These are phyloP conservation scores for Tolypocladium album DNA, from an alignment of 2,329 filamentous ascomycete species.

Conservation along the genomic window DNA sequence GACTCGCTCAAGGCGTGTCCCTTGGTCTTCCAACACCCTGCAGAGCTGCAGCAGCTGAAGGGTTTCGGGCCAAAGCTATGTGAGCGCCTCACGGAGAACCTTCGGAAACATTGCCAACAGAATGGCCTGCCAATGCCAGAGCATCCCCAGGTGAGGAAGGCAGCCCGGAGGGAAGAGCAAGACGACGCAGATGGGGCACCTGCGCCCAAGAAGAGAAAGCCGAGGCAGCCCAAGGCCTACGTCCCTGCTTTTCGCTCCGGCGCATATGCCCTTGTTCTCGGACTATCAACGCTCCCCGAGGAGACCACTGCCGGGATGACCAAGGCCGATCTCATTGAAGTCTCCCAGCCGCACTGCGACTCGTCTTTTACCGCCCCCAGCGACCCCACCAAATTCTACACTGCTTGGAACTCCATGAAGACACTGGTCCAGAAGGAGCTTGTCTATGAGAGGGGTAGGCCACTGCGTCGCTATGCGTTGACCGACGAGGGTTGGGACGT, in stretches of 20 bases:
- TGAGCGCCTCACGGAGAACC: constrained; percentile 52
- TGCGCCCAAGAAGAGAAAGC: constrained; percentile 41
- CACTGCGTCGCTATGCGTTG: constrained; percentile 55
- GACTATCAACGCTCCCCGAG: constrained; percentile 49
- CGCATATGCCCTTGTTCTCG: constrained; percentile 61
- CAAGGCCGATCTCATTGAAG: constrained; percentile 57
- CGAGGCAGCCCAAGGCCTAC: constrained; percentile 52
- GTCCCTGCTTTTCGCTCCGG: constrained; percentile 65
- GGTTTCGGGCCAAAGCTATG: constrained; percentile 66
- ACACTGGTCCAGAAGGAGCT: constrained; percentile 63
- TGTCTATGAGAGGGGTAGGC: constrained; percentile 60
- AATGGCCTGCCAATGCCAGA: constrained; percentile 60
- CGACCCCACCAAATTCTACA: constrained; percentile 61
- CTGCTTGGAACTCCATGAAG: constrained; percentile 77
- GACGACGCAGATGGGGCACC: constrained; percentile 22
- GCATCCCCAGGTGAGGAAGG: constrained; percentile 35
- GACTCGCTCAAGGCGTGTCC: constrained; percentile 68
- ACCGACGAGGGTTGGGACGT: constrained; percentile 74
- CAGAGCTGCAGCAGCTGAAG: constrained; percentile 60
- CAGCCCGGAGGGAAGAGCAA: constrained; percentile 21
- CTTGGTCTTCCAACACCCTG: constrained; percentile 58
- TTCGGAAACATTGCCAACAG: constrained; percentile 50
- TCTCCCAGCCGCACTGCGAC: constrained; percentile 62
- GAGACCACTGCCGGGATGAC: constrained; percentile 44
- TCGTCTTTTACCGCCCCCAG: constrained; percentile 58